Evolutionary conservation across 768 basidiomycete genomes (phyloP), one percentile per base, ranked within the genome.

Genomic region (Amanita jacksonii): DNA sequence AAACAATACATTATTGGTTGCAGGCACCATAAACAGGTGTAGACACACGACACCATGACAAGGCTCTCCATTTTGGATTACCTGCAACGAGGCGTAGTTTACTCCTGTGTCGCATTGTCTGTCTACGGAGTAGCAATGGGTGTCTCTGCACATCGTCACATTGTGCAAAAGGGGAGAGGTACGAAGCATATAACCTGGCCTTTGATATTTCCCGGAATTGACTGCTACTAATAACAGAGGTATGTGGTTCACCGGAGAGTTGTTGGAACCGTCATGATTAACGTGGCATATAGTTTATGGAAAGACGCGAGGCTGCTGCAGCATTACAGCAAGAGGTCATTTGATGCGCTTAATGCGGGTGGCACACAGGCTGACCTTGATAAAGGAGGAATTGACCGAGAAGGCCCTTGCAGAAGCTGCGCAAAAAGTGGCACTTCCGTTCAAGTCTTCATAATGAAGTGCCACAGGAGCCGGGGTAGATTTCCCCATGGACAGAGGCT

Each of bases 131-230:
- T 77, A n/a, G 69, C 61, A 19, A 67, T 74, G 54, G 73, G 75
- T 16, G 65, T 73, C 28, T 54, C 65, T 19, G 66, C 76, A 3
- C 79, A 82, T 55, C 63, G 62, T 18, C 69, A 77, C 38, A 77
- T 75, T 3, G 57, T 81, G 48, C 63, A 64, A 39, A 64, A 69
- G 42, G 76, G 75, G 43, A 65, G 68, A 74, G 78, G 79, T 78
- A 57, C 46, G 73, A 38, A 35, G 7, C 31, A 24, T 37, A 35
- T 19, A 44, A 40, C 39, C 15, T 32, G 1, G 13, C 38, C 15
- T 33, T 31, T 9, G 41, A 30, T 44, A n/a, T 34, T 8, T 38
- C 10, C 20, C 22, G 36, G 46, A 49, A 41, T 33, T 52, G 45
- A 46, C 33, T 23, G 38, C 36, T 51, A 36, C 38, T 16, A 28